Base-by-base conservation (phyloP, 2,329 filamentous ascomycete genomes). In the Ophiostoma triangulosporum region DNA sequence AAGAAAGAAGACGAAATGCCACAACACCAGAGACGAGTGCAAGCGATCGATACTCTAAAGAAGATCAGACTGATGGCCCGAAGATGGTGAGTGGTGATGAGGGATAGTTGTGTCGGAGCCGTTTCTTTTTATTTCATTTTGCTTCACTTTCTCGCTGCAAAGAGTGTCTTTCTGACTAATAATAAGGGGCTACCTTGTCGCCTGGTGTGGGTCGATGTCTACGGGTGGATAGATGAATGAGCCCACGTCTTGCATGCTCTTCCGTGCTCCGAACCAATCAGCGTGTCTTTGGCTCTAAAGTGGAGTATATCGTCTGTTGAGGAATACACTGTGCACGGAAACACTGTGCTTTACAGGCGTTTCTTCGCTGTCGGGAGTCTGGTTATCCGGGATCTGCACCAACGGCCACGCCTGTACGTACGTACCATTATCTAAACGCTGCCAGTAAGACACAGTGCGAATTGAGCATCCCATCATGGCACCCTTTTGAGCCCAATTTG, bases 251-350 rank as follows among this genome's bases (percentile, higher is more conserved):
- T 35, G 49, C 33, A 43, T 2, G 24, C n/a, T 22, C 46, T 33
- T 56, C 60, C 60, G 60, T 51, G 48, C 43, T 48, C 60, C 60
- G 60, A 33, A 27, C 58, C 57, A 59, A 58, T 60, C 50, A 58
- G 0, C 11, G 2, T 8, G 26, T 6, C 0, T 9, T 20, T 48
- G 8, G 1, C 3, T 15, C 4, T 17, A 2, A 1, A 43, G 7
- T 43, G 38, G 38, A 5, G n/a, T 43, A n/a, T 24, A 24, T 27
- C 35, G 45, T 11, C 20, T n/a, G n/a, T n/a, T n/a, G n/a, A n/a
- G n/a, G n/a, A n/a, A 9, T 11, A 6, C 20, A 45, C 53, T 26
- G 53, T 55, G n/a, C n/a, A 33, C 11, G n/a, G 22, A 52, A 43
- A 24, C 31, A 51, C 48, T 26, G 52, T 46, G 6, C 12, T 48